Evolutionary conservation across 2,329 filamentous ascomycete genomes (phyloP), one percentile per base, ranked within the genome.

Genomic region (Fusarium tupiense): DNA sequence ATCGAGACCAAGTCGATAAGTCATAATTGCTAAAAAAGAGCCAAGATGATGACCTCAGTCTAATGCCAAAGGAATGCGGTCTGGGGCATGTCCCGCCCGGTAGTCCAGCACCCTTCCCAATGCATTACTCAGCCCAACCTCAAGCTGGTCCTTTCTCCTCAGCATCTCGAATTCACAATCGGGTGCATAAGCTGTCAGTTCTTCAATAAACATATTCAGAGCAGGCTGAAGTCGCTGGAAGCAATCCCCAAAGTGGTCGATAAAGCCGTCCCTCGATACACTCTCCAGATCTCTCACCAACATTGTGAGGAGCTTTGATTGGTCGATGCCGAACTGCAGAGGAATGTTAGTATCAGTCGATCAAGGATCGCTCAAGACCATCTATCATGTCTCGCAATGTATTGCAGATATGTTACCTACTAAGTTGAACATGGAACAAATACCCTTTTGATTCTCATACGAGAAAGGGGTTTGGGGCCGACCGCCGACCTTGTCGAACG

Each of bases 161-260:
- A 43, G 41, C 59, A 74, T 69, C 10, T 69, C 49, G n/a, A 24
- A 33, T 29, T 52, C 67, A 33, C 59, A 74, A 12, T 38, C 53
- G 1, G 59, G 63, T 5, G 63, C 40, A 31, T 74, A 69, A 20
- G 54, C 14, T 31, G 33, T n/a, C 17, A 74, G 62, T 13, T 46
- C 37, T 31, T 60, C 31, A 17, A 72, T 41, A 22, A 74, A 64
- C 19, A 31, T 22, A 14, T 9, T 31, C 54, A 74, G 35, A 14
- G 33, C 49, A 17, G 71, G 58, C 8, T 26, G 46, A 31, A 68
- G 63, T 26, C 43, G 37, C 14, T 60, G 35, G 40, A 73, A 63
- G 47, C 71, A 73, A n/a, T 72, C 57, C 29, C 61, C 53, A 58
- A 73, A 73, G 8, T 62, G 68, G n/a, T 62, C 44, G 31, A 57